Base-by-base conservation (phyloP, 768 basidiomycete species). In the Boletus edulis region DNA sequence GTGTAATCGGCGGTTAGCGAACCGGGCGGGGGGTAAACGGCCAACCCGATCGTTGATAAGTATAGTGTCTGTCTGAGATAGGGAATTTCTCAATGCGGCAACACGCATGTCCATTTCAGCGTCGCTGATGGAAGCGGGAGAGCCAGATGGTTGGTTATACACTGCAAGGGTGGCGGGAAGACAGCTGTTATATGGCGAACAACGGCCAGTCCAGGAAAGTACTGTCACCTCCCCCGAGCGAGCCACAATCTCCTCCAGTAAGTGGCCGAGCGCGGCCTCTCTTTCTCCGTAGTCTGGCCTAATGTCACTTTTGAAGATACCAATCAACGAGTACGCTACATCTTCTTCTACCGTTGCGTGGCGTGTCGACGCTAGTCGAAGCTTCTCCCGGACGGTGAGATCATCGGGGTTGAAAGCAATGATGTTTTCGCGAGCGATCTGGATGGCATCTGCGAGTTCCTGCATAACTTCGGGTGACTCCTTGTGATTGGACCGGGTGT, bases 101-200 rank as follows among this genome's bases (percentile, higher is more conserved):
- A 43, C 46, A 4, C 22, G 39, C 3, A 22, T 18, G 9, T 53
- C 31, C 39, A 53, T 24, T 13, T 46, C 20, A 5, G 24, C 11
- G n/a, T 18, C 14, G 5, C 27, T 27, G 5, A 18, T 31, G 22
- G 17, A 14, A 9, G 39, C 12, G 4, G 12, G 7, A 24, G 24
- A 18, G 27, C 11, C 14, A 2, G 52, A 38, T 6, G n/a, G n/a
- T 17, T 35, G 22, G 4, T 18, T 40, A 14, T 57, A 57, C 2
- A 46, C 47, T 7, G 15, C 39, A 43, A 57, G 42, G 31, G 47
- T 45, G 14, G 35, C 38, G 3, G 56, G 56, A 22, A 57, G 56
- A 22, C 56, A 57, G 9, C 52, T 57, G 22, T 55, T 55, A 27
- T 57, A 57, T 22, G 13, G 5, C 12, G 48, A 57, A 17, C 52